Evolutionary conservation across 2,329 filamentous ascomycete genomes (phyloP), one percentile per base, ranked within the genome.

Genomic region (Raffaelea arxii): DNA sequence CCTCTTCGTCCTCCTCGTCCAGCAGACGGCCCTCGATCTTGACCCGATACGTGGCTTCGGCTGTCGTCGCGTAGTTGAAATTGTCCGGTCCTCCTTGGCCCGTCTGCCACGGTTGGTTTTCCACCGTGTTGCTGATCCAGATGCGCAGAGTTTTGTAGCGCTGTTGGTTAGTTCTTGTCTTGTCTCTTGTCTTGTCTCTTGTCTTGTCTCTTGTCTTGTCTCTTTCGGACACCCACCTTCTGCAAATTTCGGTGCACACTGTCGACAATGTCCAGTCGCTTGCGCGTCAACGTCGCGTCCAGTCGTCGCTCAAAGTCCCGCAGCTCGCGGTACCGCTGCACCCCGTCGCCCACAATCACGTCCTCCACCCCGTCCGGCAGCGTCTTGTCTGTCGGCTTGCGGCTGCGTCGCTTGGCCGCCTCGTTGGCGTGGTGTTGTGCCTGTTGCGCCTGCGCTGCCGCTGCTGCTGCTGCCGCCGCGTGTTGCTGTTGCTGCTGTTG

Each of bases 61-160:
- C 74, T 52, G 80, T 87, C 44, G 82, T 80, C 45, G 80, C 82
- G 58, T 94, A 90, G 59, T 94, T 89, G 54, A 92, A 92, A 30
- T 78, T 78, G 60, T 91, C 82, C 14, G 27, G 27, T 27, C 73
- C 75, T n/a, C n/a, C n/a, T n/a, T n/a, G n/a, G n/a, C n/a, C n/a
- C n/a, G n/a, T n/a, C 66, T 98, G 92, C 92, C 92, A 97, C 25
- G 85, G 82, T 66, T 98, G 92, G 59, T 92, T 87, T 63, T 96
- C 88, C 27, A 84, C 88, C 1, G 89, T 95, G 65, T 98, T 98
- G 58, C 82, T 90, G 58, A 98, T 82, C 89, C 89, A 97, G 53
- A 98, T 78, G 51, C 91, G 84, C 64, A 98, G 72, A 3, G 88
- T 94, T 59, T 84, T 86, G 64, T 83, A 84, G 54, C 86, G 79